phyloP scores from a whole-genome alignment of 805 yeast genomes.

The Starmerella stigmatis region DNA sequence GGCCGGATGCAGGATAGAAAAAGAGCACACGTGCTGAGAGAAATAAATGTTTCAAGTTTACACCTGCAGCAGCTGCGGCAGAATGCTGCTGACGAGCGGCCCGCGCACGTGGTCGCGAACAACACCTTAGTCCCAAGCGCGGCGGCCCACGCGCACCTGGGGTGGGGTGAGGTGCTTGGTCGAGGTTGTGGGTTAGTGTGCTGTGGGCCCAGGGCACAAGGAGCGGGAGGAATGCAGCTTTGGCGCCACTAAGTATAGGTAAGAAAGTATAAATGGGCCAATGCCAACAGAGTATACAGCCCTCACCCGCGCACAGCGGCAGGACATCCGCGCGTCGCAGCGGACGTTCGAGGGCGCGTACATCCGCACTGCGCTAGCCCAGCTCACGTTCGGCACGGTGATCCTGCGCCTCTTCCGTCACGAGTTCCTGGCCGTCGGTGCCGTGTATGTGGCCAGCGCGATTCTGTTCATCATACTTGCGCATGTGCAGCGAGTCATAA shows the following conservation, averaged over 20 bases:
- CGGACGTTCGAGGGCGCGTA: conserved; percentile 81
- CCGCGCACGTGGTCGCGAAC: too few species aligned
- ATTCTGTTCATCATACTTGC: conserved; percentile 36
- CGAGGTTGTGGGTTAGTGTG: too few species aligned
- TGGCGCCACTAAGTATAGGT: too few species aligned
- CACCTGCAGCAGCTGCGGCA: too few species aligned
- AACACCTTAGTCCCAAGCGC: too few species aligned
- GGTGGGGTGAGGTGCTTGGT: too few species aligned
- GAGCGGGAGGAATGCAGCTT: background rate
- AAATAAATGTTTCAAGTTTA: too few species aligned
- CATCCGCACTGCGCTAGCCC: conserved; percentile 58
- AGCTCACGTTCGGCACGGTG: conserved; percentile 53
- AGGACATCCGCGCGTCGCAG: conserved; percentile 50
- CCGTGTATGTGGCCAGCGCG: conserved; percentile 56
- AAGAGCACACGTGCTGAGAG: too few species aligned
- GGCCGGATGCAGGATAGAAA: too few species aligned
- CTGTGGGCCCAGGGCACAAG: too few species aligned
- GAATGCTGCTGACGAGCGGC: too few species aligned
- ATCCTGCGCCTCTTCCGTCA: conserved; percentile 53
- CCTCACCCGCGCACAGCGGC: conserved; percentile 23
- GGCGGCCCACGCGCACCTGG: too few species aligned
- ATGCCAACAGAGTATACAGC: conserved; percentile 13
- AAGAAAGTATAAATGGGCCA: background rate
- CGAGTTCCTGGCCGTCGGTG: conserved; percentile 58
- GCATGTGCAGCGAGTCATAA: conserved; percentile 26